phyloP scores from a whole-genome alignment of 345 rosid species.

The Erucastrum elatum region DNA sequence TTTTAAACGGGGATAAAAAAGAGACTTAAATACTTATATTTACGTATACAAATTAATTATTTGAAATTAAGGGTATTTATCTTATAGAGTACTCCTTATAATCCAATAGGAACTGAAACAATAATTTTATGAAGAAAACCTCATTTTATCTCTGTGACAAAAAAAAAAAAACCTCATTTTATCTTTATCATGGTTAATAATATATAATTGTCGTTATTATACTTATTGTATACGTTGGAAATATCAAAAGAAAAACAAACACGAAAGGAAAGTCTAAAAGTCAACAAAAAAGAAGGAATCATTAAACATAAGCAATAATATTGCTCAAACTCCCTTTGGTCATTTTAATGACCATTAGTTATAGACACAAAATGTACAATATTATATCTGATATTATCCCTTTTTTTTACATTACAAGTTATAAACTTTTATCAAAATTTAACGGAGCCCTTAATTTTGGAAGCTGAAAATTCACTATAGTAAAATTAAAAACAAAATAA shows the following conservation, averaged over 20 bases:
- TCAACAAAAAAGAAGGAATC: slow-evolving; percentile 41
- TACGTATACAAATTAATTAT: not conserved
- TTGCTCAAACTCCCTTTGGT: slow-evolving; percentile 4
- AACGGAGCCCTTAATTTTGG: not conserved
- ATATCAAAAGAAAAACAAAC: slow-evolving; percentile 28
- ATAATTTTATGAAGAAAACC: not conserved
- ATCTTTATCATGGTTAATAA: slow-evolving; percentile 1
- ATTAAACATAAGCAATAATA: not conserved
- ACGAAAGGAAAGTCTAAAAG: slow-evolving; percentile 48
- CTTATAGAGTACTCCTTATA: not conserved
- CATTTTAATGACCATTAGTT: slow-evolving; percentile 21
- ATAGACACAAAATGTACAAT: not conserved
- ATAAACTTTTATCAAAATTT: not conserved
- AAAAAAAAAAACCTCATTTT: not conserved
- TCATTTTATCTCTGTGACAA: not conserved
- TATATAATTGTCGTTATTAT: slow-evolving; percentile 26
- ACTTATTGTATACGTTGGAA: slow-evolving; percentile 29
- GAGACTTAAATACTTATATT: not conserved
- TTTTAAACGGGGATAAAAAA: no score
- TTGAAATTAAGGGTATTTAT: not conserved
- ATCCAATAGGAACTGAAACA: not conserved
- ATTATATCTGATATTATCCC: not conserved
- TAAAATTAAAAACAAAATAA: not conserved
- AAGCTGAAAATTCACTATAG: not conserved
- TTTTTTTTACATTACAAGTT: not conserved